These are phyloP conservation scores for Fraxinus americana DNA, from an alignment of 257 asterid genomes.

Conservation along the genomic window DNA sequence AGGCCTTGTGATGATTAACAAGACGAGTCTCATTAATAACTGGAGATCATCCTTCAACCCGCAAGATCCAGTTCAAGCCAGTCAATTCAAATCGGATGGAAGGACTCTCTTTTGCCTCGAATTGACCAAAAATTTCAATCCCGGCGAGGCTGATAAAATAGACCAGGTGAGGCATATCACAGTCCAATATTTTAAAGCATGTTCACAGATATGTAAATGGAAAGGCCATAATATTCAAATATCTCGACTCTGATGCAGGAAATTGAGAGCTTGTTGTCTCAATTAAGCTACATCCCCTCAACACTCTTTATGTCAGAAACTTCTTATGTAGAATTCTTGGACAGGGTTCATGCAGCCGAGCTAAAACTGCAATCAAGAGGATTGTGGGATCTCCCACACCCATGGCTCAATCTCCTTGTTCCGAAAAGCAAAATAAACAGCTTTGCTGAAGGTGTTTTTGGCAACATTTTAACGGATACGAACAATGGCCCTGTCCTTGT, in stretches of 20 bases:
- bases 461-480: slow-evolving; percentile 64
- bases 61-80: slow-evolving; percentile 66
- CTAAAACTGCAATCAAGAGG: slow-evolving; percentile 62
- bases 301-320: slow-evolving; percentile 68
- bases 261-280: slow-evolving; percentile 58
- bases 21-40: slow-evolving; percentile 61
- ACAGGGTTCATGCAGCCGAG: slow-evolving; percentile 84
- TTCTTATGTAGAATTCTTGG: slow-evolving; percentile 78
- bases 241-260: slow-evolving; percentile 52
- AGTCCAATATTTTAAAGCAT: neutral
- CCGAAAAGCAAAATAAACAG: slow-evolving; percentile 65
- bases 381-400: slow-evolving; percentile 89
- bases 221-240: neutral
- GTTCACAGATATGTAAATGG: neutral
- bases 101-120: slow-evolving; percentile 83
- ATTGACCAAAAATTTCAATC: slow-evolving; percentile 63
- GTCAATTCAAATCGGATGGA: slow-evolving; percentile 69
- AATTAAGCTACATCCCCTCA: slow-evolving; percentile 71
- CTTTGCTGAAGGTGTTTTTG: slow-evolving; percentile 73
- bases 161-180: slow-evolving; percentile 51
- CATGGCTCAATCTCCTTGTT: slow-evolving; percentile 92
- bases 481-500: slow-evolving; percentile 78
- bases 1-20: slow-evolving; percentile 80
- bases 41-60: slow-evolving; percentile 84
- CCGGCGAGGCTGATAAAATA: slow-evolving; percentile 39